phyloP scores from a whole-genome alignment of 2,329 filamentous ascomycete genomes.

The Colletotrichum australisinense region DNA sequence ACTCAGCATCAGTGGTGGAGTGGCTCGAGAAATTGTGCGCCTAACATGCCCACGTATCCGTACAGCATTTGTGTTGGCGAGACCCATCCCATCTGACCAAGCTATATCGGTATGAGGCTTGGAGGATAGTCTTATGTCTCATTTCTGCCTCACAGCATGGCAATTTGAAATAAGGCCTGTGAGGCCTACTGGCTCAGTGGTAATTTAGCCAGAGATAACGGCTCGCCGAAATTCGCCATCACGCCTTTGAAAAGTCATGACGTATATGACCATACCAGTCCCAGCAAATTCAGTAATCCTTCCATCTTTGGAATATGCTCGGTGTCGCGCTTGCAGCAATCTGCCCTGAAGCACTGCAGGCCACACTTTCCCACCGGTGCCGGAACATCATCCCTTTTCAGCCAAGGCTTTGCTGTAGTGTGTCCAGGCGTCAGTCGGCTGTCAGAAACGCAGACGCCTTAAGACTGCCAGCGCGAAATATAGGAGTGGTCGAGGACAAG shows the following conservation, averaged over 20 bases:
- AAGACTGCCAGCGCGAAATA: background rate
- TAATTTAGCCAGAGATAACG: background rate
- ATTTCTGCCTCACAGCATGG: background rate
- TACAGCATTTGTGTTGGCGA: background rate
- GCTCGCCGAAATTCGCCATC: background rate
- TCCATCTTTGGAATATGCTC: background rate
- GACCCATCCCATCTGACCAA: background rate
- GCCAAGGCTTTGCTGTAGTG: background rate
- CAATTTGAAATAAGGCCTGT: conserved; percentile 14
- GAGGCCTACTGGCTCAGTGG: background rate
- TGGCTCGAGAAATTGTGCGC: background rate
- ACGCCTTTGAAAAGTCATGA: conserved; percentile 25
- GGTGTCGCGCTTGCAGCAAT: background rate
- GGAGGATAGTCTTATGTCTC: conserved; percentile 11
- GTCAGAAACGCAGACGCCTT: background rate
- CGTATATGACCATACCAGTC: conserved; percentile 15
- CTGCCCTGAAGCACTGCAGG: background rate
- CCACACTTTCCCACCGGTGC: background rate
- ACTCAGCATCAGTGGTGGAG: background rate
- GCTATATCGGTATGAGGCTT: background rate
- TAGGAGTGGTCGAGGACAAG: background rate
- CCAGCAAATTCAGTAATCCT: background rate
- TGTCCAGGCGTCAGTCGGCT: background rate
- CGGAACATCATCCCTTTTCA: background rate
- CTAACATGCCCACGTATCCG: too few relatives aligned